phyloP scores from a whole-genome alignment of 805 yeast species.

The Ogataea methylovora region DNA sequence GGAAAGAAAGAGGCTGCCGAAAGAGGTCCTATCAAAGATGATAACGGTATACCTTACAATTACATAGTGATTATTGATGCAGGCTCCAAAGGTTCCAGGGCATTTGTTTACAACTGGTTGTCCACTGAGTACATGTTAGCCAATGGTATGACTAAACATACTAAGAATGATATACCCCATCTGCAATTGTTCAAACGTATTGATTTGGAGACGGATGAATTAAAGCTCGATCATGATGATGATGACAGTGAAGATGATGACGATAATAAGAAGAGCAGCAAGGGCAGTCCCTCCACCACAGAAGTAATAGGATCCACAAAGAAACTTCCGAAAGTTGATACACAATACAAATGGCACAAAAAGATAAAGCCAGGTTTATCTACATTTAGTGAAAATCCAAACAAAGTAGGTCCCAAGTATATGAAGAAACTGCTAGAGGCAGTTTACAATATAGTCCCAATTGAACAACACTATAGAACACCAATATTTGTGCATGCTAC shows the following conservation, averaged over 20 bases:
- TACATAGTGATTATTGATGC: constrained; percentile 58
- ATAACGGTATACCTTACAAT: constrained; percentile 44
- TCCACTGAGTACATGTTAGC: constrained; percentile 26
- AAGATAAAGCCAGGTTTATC: constrained; percentile 54
- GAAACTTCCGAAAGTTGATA: constrained; percentile 15
- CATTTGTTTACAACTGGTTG: constrained; percentile 50
- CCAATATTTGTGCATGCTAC: constrained; percentile 67
- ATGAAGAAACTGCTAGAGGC: constrained; percentile 39
- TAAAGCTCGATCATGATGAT: constrained; percentile 4
- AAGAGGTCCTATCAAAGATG: constrained; percentile 25
- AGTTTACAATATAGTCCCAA: constrained; percentile 47
- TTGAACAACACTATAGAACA: constrained; percentile 51
- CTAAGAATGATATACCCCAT: constrained; percentile 6
- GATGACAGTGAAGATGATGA: background rate
- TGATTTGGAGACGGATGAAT: constrained; percentile 1
- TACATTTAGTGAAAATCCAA: constrained; percentile 38
- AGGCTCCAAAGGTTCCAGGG: constrained; percentile 61
- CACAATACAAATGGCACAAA: constrained; percentile 38
- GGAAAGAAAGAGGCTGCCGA: too few relatives aligned
- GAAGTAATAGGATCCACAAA: constrained; percentile 7
- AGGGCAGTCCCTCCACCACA: constrained; percentile 5
- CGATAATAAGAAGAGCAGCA: constrained; percentile 6
- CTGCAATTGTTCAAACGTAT: constrained; percentile 13
- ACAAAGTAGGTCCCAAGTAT: constrained; percentile 45
- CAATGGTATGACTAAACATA: constrained; percentile 7